These are phyloP conservation scores for Eragrostis curvula DNA, from an alignment of 176 grass and related monocot genomes.

Conservation along the genomic window DNA sequence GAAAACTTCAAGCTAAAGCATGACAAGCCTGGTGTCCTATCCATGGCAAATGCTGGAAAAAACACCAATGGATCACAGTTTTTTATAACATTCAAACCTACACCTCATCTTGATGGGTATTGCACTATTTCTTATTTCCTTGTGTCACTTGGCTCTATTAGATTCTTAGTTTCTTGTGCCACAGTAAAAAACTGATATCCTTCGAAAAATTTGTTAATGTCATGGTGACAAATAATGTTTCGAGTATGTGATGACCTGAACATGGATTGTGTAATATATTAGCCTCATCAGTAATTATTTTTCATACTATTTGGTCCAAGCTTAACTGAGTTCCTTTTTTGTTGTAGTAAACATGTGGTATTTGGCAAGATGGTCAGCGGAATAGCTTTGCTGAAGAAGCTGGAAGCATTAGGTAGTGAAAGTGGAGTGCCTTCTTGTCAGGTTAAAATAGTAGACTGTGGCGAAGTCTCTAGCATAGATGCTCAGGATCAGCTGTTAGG, in stretches of 20 bases:
- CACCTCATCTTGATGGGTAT: constrained; percentile 75
- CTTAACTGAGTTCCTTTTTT: constrained; percentile 33
- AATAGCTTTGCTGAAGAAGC: constrained; percentile 60
- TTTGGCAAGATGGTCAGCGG: constrained; percentile 71
- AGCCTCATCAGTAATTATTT: neutral
- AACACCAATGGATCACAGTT: constrained; percentile 72
- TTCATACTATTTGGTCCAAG: neutral
- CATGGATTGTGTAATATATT: neutral
- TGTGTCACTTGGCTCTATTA: neutral
- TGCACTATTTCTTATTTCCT: constrained; percentile 41
- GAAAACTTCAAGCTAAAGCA: constrained; percentile 79
- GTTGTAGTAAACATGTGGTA: constrained; percentile 80
- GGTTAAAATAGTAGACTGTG: constrained; percentile 81
- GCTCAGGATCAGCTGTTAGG: constrained; percentile 42
- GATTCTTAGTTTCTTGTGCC: constrained; percentile 6
- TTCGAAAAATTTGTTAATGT: neutral
- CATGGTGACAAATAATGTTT: neutral
- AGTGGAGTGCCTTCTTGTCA: constrained; percentile 47
- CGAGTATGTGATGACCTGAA: neutral
- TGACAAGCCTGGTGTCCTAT: constrained; percentile 67
- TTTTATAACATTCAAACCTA: constrained; percentile 65
- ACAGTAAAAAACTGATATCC: neutral
- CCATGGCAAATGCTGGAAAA: constrained; percentile 75
- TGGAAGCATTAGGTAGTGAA: constrained; percentile 56
- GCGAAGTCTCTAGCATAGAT: constrained; percentile 55